phyloP scores from a whole-genome alignment of 2,329 filamentous ascomycete genomes.

The Leptographium lundbergii region DNA sequence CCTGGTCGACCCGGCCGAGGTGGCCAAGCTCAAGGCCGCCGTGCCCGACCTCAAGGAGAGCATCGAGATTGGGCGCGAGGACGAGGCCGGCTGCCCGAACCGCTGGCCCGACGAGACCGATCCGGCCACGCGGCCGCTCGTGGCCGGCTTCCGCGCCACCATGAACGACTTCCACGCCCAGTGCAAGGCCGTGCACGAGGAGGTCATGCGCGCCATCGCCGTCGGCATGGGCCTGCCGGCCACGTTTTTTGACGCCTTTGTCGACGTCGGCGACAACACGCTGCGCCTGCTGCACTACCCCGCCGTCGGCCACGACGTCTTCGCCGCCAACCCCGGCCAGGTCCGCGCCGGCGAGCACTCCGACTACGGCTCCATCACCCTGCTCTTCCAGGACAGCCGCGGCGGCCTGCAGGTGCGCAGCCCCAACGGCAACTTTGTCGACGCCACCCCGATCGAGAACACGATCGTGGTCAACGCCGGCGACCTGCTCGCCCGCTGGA shows the following conservation, averaged over 20 bases:
- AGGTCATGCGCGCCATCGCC: slow-evolving; percentile 76
- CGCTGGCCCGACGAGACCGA: slow-evolving; percentile 54
- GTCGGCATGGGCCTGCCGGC: slow-evolving; percentile 64
- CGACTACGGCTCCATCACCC: slow-evolving; percentile 48
- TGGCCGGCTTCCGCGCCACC: slow-evolving; percentile 25
- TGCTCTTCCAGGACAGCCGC: slow-evolving; percentile 47
- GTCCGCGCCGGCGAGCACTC: slow-evolving; percentile 71
- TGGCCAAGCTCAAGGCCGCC: slow-evolving; percentile 42
- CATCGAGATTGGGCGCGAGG: slow-evolving; percentile 51
- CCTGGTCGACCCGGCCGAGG: slow-evolving; percentile 38
- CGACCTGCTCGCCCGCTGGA: slow-evolving; percentile 76
- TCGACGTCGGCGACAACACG: slow-evolving; percentile 57
- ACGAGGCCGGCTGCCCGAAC: slow-evolving; percentile 52
- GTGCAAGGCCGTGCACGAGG: slow-evolving; percentile 61
- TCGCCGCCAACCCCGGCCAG: slow-evolving; percentile 52
- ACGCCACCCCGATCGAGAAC: slow-evolving; percentile 69
- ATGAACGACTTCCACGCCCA: slow-evolving; percentile 51
- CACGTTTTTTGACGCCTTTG: slow-evolving; percentile 63
- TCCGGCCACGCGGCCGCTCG: slow-evolving; percentile 18
- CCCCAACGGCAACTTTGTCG: slow-evolving; percentile 64
- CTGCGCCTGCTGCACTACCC: slow-evolving; percentile 70
- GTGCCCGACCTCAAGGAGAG: slow-evolving; percentile 55
- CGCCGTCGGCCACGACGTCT: slow-evolving; percentile 50
- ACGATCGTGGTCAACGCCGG: slow-evolving; percentile 85
- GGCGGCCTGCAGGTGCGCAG: slow-evolving; percentile 49